phyloP scores from a whole-genome alignment of 305 asterid species.

The Coffea humblotiana region DNA sequence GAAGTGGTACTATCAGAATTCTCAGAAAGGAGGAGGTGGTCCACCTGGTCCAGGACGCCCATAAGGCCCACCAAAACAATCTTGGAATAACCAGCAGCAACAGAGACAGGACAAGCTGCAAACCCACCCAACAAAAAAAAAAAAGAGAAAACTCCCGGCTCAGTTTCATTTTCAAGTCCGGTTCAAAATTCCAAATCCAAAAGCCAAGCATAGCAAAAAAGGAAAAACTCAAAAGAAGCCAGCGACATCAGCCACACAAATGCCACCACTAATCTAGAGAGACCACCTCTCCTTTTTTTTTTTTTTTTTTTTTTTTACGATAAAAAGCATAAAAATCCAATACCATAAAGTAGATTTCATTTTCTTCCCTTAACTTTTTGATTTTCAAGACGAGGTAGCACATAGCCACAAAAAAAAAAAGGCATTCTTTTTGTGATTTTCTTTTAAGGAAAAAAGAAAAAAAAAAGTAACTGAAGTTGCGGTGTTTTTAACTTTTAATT shows the following conservation, averaged over 20 bases:
- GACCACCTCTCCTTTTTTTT: background rate
- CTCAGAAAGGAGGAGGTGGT: constrained; percentile 10
- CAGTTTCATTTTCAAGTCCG: background rate
- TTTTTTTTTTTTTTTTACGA: background rate
- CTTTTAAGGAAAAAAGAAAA: too few species aligned
- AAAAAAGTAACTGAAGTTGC: too few species aligned
- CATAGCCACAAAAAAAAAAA: background rate
- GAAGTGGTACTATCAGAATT: background rate
- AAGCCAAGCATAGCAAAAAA: too few species aligned
- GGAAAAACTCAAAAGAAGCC: too few species aligned
- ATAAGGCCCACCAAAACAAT: constrained; percentile 4
- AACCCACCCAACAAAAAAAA: too few species aligned
- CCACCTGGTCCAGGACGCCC: constrained; percentile 13
- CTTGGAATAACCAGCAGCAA: constrained; percentile 22
- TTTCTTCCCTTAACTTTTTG: background rate
- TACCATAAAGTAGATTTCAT: background rate
- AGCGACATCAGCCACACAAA: background rate
- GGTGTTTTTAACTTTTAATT: too few species aligned
- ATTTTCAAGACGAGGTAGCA: background rate
- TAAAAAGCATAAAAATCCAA: background rate
- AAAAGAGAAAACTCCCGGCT: background rate
- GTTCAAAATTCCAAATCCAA: background rate
- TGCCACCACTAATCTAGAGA: background rate
- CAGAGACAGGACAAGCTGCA: constrained; percentile 26
- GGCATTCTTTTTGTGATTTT: background rate